Percentiles rank a stretch among this genome's conserved stretches.
Evolutionary conservation across 2,329 filamentous ascomycete genomes (phyloP).

Genomic region (Taxawa tesnikishii): DNA sequence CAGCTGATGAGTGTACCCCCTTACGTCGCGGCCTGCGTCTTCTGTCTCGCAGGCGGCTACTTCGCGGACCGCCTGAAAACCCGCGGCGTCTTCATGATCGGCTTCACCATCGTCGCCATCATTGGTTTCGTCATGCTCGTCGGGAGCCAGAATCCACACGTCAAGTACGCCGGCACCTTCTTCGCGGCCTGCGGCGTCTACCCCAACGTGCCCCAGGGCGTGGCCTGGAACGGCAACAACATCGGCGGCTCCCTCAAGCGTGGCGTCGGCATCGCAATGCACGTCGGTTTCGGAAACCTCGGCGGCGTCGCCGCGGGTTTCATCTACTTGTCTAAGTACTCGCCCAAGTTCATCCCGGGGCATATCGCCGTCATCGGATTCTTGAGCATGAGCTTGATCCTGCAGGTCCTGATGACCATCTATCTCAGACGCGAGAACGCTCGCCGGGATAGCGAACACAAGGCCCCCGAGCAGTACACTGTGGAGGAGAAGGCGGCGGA

Average conservation of each 20-base stretch:
- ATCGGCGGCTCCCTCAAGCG: constrained; percentile 44
- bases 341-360: too few species aligned
- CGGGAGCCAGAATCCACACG: constrained; percentile 17
- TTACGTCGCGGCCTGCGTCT: constrained; percentile 19
- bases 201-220: constrained; percentile 42
- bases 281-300: constrained; percentile 37
- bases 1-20: constrained; percentile 18
- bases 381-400: constrained; percentile 25
- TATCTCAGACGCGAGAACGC: constrained; percentile 46
- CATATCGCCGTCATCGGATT: too few species aligned
- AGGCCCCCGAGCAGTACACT: constrained; percentile 38
- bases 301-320: constrained; percentile 52
- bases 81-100: constrained; percentile 21
- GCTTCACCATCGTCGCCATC: constrained; percentile 25
- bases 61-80: constrained; percentile 14
- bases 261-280: constrained; percentile 44
- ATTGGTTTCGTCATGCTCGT: constrained; percentile 19
- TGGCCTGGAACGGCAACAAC: constrained; percentile 50
- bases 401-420: constrained; percentile 44
- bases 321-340: constrained; percentile 23
- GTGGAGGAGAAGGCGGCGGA: constrained; percentile 41
- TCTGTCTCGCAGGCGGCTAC: constrained; percentile 15
- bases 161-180: constrained; percentile 21
- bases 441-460: constrained; percentile 37
- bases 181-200: constrained; percentile 42